These are phyloP conservation scores for Patellaria atrata DNA, from an alignment of 495 filamentous ascomycete species.

Conservation along the genomic window DNA sequence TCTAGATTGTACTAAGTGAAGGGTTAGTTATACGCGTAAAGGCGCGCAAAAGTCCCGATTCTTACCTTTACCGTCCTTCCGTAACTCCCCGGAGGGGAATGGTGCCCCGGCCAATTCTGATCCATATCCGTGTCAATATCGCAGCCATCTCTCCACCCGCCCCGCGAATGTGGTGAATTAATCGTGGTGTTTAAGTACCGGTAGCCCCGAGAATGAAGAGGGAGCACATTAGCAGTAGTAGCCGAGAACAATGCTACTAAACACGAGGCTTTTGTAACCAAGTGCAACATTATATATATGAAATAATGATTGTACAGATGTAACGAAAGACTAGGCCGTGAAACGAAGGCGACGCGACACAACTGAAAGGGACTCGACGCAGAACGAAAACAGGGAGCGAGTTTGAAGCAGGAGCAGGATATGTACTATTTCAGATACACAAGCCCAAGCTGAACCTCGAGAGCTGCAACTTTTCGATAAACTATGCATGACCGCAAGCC, in stretches of 20 bases:
- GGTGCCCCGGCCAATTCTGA: slow-evolving; percentile 15
- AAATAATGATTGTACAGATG: too few relatives aligned
- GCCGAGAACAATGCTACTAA: slow-evolving; percentile 8
- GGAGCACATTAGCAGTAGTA: not conserved
- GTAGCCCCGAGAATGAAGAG: not conserved
- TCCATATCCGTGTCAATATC: slow-evolving; percentile 16
- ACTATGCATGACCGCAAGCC: too few relatives aligned
- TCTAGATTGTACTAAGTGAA: slow-evolving; percentile 13
- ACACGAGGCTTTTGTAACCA: slow-evolving; percentile 7
- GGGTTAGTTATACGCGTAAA: slow-evolving; percentile 1
- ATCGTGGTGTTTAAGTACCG: too few relatives aligned
- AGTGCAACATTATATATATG: slow-evolving; percentile 9
- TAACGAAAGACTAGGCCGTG: too few relatives aligned
- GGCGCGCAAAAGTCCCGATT: not conserved
- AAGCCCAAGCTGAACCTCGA: too few relatives aligned
- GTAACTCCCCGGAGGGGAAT: too few relatives aligned
- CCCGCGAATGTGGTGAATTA: slow-evolving; percentile 9
- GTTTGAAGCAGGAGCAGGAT: too few relatives aligned
- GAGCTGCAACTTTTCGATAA: too few relatives aligned
- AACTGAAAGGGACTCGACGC: too few relatives aligned
- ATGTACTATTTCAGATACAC: too few relatives aligned
- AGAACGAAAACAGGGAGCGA: too few relatives aligned
- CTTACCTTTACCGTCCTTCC: slow-evolving; percentile 13
- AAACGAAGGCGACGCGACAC: too few relatives aligned
- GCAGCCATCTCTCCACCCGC: slow-evolving; percentile 12